Evolutionary conservation across 352 stramenopile species (phyloP), one percentile per base, ranked within the genome.

Genomic region (Phytophthora vignae): DNA sequence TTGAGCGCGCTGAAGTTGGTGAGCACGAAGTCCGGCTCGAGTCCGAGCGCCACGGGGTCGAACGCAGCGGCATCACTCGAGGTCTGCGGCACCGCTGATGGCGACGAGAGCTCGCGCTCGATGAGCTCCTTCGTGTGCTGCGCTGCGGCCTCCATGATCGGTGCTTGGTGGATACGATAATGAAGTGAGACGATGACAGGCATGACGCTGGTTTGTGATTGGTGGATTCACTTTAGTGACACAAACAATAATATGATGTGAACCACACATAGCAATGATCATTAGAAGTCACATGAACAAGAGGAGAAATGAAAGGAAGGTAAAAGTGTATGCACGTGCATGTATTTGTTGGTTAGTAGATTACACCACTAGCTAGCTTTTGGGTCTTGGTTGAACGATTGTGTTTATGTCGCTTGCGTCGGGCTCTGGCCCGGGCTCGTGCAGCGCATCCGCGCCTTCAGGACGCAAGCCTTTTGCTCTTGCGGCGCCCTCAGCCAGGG

Each of bases 1-100:
- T 99, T 99, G 57, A 99, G 87, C 36, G 81, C 80, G 48, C 85
- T 96, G 67, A 93, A 97, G 66, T 95, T 83, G 33, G 88, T 95
- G 25, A 96, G 79, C 25, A 87, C 81, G 62, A 96, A 96, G 69
- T 93, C 87, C 59, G 80, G 64, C 53, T 90, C 81, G 8, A 96
- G 87, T 0, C 90, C 88, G 14, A 95, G 64, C 22, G 67, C 68
- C 60, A 73, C 75, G 0, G 90, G 90, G 54, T 92, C 74, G 74
- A 92, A 94, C 33, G 73, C 67, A 7, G 52, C 63, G 15, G 53
- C 61, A 31, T 57, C 29, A 15, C 2, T 11, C 9, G 11, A 29
- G 55, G 15, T 67, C 15, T 4, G n/a, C 6, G 49, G n/a, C 6
- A 44, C 42, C 27, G 53, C 14, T 12, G 62, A 59, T 8, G 72